Conservation (phyloP, 108 stramenopile genomes). For the Skeletonema potamos region DNA sequence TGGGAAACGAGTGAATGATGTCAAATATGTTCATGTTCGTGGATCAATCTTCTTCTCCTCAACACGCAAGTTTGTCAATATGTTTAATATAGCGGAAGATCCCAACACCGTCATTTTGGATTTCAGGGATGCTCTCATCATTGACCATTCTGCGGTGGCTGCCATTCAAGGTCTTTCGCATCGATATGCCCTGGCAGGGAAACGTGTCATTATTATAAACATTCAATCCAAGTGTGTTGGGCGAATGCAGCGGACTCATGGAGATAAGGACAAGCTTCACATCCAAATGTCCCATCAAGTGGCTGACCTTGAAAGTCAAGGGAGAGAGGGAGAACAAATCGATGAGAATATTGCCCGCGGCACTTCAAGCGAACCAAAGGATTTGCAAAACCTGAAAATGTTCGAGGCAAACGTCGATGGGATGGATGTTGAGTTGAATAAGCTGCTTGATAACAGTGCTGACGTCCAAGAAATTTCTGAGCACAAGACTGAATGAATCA, state of each 20-base stretch:
- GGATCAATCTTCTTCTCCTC: constrained; percentile 56
- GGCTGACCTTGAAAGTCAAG: background rate
- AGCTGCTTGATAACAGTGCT: background rate
- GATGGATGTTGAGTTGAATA: background rate
- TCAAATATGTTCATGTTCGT: constrained; percentile 50
- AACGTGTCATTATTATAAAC: constrained; percentile 39
- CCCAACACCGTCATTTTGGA: constrained; percentile 40
- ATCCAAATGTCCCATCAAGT: constrained; percentile 21
- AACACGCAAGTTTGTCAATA: constrained; percentile 48
- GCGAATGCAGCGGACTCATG: constrained; percentile 49
- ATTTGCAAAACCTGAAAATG: constrained; percentile 8
- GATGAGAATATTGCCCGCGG: background rate
- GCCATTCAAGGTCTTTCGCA: constrained; percentile 53
- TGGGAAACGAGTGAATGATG: constrained; percentile 19
- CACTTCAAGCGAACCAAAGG: background rate
- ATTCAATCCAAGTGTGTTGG: constrained; percentile 28
- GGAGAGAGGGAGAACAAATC: background rate
- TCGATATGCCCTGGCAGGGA: constrained; percentile 43
- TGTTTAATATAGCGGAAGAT: constrained; percentile 41
- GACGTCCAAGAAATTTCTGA: background rate
- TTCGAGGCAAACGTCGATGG: constrained; percentile 3
- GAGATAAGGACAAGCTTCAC: constrained; percentile 25
- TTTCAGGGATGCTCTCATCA: constrained; percentile 50
- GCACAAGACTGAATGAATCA: background rate
- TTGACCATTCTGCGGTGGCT: constrained; percentile 59